These are phyloP conservation scores for Iberis pinnata DNA, from an alignment of 345 rosid genomes.

Conservation along the genomic window DNA sequence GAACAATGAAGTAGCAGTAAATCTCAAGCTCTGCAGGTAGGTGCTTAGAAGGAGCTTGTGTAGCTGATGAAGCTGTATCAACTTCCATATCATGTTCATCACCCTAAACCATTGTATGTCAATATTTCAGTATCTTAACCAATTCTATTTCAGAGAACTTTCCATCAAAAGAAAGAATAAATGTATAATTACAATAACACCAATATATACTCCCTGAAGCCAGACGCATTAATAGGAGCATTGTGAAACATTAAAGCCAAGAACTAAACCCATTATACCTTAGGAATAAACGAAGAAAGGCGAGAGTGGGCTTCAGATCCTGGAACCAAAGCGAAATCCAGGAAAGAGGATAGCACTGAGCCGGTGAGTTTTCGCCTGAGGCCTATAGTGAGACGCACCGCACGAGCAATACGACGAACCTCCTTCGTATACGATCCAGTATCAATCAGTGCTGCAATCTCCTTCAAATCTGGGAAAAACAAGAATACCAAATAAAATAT, in stretches of 20 bases:
- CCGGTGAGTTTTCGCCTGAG: conserved; percentile 53
- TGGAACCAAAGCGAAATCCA: conserved; percentile 49
- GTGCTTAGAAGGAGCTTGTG: conserved; percentile 48
- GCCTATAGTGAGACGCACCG: conserved; percentile 58
- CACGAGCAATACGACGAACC: conserved; percentile 63
- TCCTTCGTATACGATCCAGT: conserved; percentile 60
- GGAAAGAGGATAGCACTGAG: conserved; percentile 46
- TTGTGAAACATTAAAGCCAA: neutral
- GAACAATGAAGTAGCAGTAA: conserved; percentile 59
- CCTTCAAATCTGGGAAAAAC: conserved; percentile 54
- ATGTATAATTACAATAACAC: neutral
- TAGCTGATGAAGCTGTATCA: conserved; percentile 55
- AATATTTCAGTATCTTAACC: neutral
- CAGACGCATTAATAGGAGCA: neutral
- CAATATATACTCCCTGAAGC: neutral
- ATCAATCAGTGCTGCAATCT: conserved; percentile 61
- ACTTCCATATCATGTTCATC: conserved; percentile 89
- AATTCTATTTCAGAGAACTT: neutral
- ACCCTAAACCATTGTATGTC: neutral
- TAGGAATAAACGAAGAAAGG: conserved; percentile 48
- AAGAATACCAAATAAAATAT: too few species aligned
- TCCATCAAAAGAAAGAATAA: neutral
- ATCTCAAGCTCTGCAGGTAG: conserved; percentile 67
- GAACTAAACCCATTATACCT: conserved; percentile 31
- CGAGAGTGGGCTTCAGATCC: conserved; percentile 58